These are phyloP conservation scores for Tubosaeta brunneosetosa DNA, from an alignment of 768 basidiomycete genomes.

Conservation along the genomic window DNA sequence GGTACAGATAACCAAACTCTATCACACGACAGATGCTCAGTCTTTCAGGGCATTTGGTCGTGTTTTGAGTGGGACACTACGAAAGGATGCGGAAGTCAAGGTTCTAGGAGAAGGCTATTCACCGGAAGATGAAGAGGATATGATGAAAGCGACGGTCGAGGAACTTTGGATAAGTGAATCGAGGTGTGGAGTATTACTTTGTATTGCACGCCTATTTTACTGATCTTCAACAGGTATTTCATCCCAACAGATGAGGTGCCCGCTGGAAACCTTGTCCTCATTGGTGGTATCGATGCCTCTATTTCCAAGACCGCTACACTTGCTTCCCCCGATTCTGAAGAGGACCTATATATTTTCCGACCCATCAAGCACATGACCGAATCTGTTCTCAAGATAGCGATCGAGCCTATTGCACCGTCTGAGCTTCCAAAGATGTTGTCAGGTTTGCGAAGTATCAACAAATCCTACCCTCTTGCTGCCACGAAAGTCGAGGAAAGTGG, in stretches of 20 bases:
- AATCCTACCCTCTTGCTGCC: constrained; percentile 88
- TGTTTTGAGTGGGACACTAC: constrained; percentile 86
- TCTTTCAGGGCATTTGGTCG: constrained; percentile 96
- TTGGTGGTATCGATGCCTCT: constrained; percentile 90
- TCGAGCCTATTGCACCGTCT: constrained; percentile 95
- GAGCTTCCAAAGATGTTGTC: constrained; percentile 99
- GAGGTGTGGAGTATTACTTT: constrained; percentile 45
- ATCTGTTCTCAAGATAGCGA: constrained; percentile 95
- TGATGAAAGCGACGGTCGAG: constrained; percentile 81
- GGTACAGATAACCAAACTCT: constrained; percentile 91
- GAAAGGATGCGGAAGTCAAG: constrained; percentile 80
- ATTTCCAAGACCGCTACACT: constrained; percentile 95
- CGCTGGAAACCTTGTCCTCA: constrained; percentile 88
- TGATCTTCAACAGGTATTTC: constrained; percentile 59
- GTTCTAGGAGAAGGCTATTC: constrained; percentile 98
- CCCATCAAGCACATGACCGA: constrained; percentile 97
- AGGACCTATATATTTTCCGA: constrained; percentile 91
- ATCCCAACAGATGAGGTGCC: constrained; percentile 84
- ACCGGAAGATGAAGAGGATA: constrained; percentile 99
- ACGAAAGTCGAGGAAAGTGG: constrained; percentile 99
- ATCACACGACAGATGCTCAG: constrained; percentile 94
- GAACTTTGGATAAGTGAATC: constrained; percentile 90
- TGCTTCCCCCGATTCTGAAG: constrained; percentile 63
- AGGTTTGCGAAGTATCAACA: constrained; percentile 94
- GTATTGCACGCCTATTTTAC: neutral